Conservation (phyloP, 1,284 basidiomycete species). For the Gomphus bonarii region DNA sequence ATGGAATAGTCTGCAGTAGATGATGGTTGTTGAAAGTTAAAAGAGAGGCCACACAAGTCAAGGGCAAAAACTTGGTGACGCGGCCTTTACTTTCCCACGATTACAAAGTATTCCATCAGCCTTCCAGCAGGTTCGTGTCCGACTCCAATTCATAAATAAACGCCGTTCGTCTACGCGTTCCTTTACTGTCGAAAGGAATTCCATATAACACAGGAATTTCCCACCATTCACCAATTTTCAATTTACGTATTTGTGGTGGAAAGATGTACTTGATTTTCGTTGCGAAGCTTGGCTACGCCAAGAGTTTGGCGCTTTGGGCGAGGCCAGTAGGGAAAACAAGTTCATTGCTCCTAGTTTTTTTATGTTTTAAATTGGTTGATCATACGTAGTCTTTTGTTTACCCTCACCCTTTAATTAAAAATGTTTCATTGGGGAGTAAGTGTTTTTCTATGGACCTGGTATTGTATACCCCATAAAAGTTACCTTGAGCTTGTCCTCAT, state of each 20-base stretch:
- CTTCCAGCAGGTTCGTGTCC: not conserved
- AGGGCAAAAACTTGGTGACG: slow-evolving; percentile 3
- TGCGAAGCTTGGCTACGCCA: slow-evolving; percentile 42
- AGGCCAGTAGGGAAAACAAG: slow-evolving; percentile 22
- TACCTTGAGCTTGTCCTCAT: too few relatives aligned
- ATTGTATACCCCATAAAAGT: slow-evolving; percentile 26
- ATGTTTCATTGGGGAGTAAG: slow-evolving; percentile 55
- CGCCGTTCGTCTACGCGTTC: not conserved
- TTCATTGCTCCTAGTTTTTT: slow-evolving; percentile 31
- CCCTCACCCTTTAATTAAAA: slow-evolving; percentile 37
- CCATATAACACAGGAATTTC: too few relatives aligned
- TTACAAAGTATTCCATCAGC: not conserved
- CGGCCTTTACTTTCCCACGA: slow-evolving; percentile 12
- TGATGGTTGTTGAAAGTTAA: slow-evolving; percentile 1
- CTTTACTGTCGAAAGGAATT: not conserved
- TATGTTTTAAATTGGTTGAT: slow-evolving; percentile 64
- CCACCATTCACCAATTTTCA: slow-evolving; percentile 39
- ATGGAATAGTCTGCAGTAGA: slow-evolving; percentile 23
- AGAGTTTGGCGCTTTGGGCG: slow-evolving; percentile 6
- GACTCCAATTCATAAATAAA: not conserved
- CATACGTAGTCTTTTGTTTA: slow-evolving; percentile 39
- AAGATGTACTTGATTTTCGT: slow-evolving; percentile 45
- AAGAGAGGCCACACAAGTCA: not conserved
- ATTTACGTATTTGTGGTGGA: slow-evolving; percentile 44
- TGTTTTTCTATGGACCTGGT: slow-evolving; percentile 11